Evolutionary conservation across 352 stramenopile genomes (phyloP).

Genomic region (Globisporangium uncinulatum): DNA sequence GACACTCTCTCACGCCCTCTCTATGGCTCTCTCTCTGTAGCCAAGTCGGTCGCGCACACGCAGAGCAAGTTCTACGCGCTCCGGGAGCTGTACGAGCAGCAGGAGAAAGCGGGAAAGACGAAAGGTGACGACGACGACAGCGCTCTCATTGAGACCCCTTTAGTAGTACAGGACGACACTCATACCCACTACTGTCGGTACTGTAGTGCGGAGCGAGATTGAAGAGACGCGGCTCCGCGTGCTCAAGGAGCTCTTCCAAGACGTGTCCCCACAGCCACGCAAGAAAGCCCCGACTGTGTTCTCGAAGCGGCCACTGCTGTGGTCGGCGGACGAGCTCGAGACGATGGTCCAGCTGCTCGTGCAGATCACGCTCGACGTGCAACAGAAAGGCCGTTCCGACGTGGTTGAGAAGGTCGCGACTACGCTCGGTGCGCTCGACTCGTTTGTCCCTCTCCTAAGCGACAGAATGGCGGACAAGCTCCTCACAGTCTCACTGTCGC

Average conservation of each 20-base stretch:
- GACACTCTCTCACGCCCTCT: neutral
- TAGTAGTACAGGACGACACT: too few relatives aligned
- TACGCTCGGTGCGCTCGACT: constrained; percentile 13
- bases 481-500: neutral
- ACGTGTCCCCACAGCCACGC: constrained; percentile 30
- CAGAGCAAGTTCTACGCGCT: constrained; percentile 71
- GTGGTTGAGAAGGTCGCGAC: constrained; percentile 24
- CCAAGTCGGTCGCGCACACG: constrained; percentile 54
- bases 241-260: constrained; percentile 42
- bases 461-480: too few relatives aligned
- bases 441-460: neutral
- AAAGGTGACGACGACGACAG: constrained; percentile 3
- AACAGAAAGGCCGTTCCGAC: constrained; percentile 40
- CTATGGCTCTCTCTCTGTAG: constrained; percentile 8
- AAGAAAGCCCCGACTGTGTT: constrained; percentile 16
- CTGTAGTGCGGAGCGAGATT: constrained; percentile 18
- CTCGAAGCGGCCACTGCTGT: constrained; percentile 39
- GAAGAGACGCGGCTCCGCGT: constrained; percentile 26
- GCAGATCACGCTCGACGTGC: constrained; percentile 54
- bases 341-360: constrained; percentile 52
- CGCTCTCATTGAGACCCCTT: neutral
- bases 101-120: constrained; percentile 19
- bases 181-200: neutral
- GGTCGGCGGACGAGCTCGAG: constrained; percentile 49
- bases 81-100: constrained; percentile 54